phyloP scores from a whole-genome alignment of 306 rosid species.

The Alnus glutinosa region DNA sequence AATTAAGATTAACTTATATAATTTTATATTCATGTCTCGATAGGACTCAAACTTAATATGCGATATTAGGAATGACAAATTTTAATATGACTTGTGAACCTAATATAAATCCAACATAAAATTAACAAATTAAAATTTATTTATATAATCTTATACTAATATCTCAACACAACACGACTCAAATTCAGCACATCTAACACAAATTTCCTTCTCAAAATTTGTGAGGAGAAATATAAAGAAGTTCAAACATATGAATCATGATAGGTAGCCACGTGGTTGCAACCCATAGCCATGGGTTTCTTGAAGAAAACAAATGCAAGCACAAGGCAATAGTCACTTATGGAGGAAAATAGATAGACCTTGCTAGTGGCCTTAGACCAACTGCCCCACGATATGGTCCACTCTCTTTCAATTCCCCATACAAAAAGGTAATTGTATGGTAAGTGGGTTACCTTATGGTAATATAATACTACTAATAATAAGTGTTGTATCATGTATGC shows the following conservation, averaged over 20 bases:
- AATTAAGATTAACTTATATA: too few species aligned
- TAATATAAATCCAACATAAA: too few species aligned
- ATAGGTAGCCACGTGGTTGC: conserved; percentile 45
- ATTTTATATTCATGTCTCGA: too few species aligned
- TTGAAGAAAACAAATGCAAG: conserved; percentile 43
- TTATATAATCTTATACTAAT: too few species aligned
- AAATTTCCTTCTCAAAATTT: too few species aligned
- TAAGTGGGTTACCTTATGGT: not conserved
- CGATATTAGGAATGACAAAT: too few species aligned
- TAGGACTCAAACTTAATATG: too few species aligned
- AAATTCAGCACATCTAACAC: too few species aligned
- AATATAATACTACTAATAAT: not conserved
- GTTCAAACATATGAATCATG: conserved; percentile 8
- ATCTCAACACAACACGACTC: too few species aligned
- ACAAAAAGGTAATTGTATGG: not conserved
- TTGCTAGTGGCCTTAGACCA: conserved; percentile 40
- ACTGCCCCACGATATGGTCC: conserved; percentile 28
- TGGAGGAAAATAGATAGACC: conserved; percentile 28
- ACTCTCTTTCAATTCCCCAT: not conserved
- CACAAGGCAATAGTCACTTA: conserved; percentile 37
- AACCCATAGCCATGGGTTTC: conserved; percentile 44
- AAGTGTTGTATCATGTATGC: too few species aligned
- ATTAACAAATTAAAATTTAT: too few species aligned
- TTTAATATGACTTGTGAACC: too few species aligned
- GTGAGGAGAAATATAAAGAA: conserved; percentile 15